Percentiles rank a stretch among this genome's conserved stretches.
Conservation (phyloP, 352 stramenopile genomes). For the Phytopythium kandeliae region DNA sequence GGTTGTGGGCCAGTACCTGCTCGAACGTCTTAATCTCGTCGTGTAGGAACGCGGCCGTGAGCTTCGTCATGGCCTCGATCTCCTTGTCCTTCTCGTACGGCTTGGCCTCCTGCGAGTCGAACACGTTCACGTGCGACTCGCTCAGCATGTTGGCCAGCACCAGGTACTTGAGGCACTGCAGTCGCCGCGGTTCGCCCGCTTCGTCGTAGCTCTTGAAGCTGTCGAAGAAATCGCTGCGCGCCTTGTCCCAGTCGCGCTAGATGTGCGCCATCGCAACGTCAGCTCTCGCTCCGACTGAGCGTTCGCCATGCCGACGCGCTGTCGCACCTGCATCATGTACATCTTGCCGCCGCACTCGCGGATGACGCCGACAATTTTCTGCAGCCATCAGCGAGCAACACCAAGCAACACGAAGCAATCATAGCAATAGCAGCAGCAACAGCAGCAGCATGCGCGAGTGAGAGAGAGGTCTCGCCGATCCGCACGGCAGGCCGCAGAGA, state of each 20-base stretch:
- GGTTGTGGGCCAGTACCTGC: slow-evolving; percentile 81
- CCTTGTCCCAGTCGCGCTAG: slow-evolving; percentile 90
- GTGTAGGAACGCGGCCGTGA: slow-evolving; percentile 93
- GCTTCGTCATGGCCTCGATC: slow-evolving; percentile 94
- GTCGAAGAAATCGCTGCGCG: slow-evolving; percentile 92
- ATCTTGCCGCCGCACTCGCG: slow-evolving; percentile 95
- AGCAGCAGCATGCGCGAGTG: no score
- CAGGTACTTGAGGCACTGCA: slow-evolving; percentile 94
- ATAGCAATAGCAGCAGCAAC: no score
- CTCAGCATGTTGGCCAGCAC: slow-evolving; percentile 95
- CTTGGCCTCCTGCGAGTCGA: slow-evolving; percentile 92
- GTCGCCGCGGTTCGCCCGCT: slow-evolving; percentile 86
- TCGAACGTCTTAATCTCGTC: slow-evolving; percentile 96
- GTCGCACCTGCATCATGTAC: slow-evolving; percentile 88
- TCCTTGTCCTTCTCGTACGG: slow-evolving; percentile 94
- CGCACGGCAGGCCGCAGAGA: no score
- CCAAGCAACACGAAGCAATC: neutral
- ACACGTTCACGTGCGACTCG: slow-evolving; percentile 93
- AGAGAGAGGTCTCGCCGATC: no score
- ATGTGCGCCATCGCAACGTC: no score
- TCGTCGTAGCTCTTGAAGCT: slow-evolving; percentile 97
- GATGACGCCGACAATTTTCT: slow-evolving; percentile 93
- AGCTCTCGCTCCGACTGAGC: no score
- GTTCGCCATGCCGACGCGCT: no score
- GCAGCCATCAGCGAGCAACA: neutral